Base-by-base conservation (phyloP, 805 yeast species). In the Kuraishia ogatae region DNA sequence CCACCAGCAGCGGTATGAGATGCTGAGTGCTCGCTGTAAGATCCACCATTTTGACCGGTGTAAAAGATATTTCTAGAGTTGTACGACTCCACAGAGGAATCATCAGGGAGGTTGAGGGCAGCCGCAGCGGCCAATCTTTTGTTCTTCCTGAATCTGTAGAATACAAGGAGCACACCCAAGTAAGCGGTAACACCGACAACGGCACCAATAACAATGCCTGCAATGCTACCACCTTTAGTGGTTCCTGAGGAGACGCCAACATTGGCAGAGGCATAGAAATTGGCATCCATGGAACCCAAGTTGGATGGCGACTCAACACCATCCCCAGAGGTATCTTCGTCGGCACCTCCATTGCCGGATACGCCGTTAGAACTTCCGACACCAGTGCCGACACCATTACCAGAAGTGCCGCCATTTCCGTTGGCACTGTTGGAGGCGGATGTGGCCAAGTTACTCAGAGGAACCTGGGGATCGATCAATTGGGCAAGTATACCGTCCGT, bases 161-260 rank as follows among this genome's bases (percentile, higher is more conserved):
- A 72, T 47, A 83, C 64, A 55, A 83, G 72, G 75, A 90, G 78
- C 21, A 81, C 70, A 0, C 81, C 74, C 64, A 88, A 79, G 66
- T 88, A 87, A 10, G 81, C 71, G 7, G 80, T 72, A 50, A 89
- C 85, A 54, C 97, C 97, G 15, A 81, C 82, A 29, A 89, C 83
- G 6, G 96, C 83, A 51, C 97, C 97, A 48, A 89, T 77, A 15
- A 93, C 84, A 54, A 91, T 80, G 43, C 96, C 97, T 24, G 87
- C 85, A 23, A 89, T 77, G 58, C 77, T 77, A 50, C 80, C 56
- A 72, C 64, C 1, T 17, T 35, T 35, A 4, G 13, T 35, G 4
- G 43, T 5, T 3, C 43, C 17, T 35, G 43, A 35, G 7, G 78
- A 73, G 0, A 77, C 43, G 13, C 17, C 43, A 11, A 35, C 48